phyloP scores from a whole-genome alignment of 2,329 filamentous ascomycete genomes.

The Teratosphaeria viscida region DNA sequence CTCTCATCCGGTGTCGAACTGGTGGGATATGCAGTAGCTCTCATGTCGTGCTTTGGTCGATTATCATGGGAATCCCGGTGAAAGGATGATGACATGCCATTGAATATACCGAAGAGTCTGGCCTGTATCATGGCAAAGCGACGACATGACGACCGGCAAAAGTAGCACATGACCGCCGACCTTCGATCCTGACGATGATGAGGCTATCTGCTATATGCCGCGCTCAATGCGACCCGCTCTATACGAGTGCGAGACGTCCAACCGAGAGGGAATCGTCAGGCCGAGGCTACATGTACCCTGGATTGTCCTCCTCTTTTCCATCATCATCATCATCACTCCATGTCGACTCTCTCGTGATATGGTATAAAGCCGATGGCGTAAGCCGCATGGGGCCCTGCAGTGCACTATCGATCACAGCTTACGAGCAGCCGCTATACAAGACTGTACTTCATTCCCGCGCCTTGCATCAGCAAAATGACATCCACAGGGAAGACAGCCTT shows the following conservation, averaged over 20 bases:
- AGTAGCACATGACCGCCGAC: not conserved
- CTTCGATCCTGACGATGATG: not conserved
- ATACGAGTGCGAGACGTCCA: not conserved
- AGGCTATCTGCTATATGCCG: not conserved
- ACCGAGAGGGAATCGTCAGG: not conserved
- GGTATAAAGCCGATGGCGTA: not conserved
- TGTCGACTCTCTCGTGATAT: not conserved
- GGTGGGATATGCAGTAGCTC: not conserved
- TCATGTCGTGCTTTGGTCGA: not conserved
- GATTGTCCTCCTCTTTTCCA: not conserved
- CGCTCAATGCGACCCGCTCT: not conserved
- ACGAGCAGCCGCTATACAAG: too few relatives aligned
- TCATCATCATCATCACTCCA: not conserved
- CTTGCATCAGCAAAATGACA: not conserved
- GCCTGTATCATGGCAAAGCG: not conserved
- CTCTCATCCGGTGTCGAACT: not conserved
- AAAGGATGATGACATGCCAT: not conserved
- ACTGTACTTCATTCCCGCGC: not conserved
- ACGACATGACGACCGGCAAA: not conserved
- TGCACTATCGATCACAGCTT: too few relatives aligned
- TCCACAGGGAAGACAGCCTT: not conserved
- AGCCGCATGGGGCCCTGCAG: not conserved
- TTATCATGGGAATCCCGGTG: not conserved
- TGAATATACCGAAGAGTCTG: not conserved
- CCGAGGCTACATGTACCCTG: not conserved